phyloP scores from a whole-genome alignment of 2,329 filamentous ascomycete species.

The Calonectria ilicicola region DNA sequence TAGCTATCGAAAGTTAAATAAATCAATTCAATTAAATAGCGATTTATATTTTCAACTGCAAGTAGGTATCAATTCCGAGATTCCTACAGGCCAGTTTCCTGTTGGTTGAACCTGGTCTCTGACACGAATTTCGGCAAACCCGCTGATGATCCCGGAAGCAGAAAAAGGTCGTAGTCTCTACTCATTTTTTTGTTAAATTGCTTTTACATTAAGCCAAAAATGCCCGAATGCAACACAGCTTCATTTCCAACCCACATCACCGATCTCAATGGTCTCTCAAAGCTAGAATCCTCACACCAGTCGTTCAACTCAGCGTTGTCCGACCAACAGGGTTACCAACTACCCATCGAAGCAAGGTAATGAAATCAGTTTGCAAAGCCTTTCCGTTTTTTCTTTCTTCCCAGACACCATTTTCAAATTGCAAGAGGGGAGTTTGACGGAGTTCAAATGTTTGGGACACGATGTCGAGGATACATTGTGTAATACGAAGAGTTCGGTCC shows the following conservation, averaged over 20 bases:
- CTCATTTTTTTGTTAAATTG: too few relatives aligned
- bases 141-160: too few relatives aligned
- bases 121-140: too few relatives aligned
- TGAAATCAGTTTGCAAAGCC: neutral
- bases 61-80: too few relatives aligned
- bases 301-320: neutral
- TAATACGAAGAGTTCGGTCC: neutral
- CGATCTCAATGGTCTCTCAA: neutral
- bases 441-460: neutral
- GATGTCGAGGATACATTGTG: neutral
- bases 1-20: too few relatives aligned
- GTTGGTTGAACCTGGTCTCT: too few relatives aligned
- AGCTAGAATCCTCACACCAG: neutral
- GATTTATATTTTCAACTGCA: too few relatives aligned
- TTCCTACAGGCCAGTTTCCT: too few relatives aligned
- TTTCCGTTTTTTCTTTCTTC: neutral
- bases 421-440: neutral
- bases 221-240: neutral
- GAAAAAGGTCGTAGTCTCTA: too few relatives aligned
- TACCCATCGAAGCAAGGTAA: neutral
- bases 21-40: too few relatives aligned
- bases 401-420: neutral
- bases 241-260: neutral
- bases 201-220: too few relatives aligned
- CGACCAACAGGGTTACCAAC: neutral